These are phyloP conservation scores for Xylariaceae sp. DNA, from an alignment of 2,329 filamentous ascomycete species.

Conservation along the genomic window DNA sequence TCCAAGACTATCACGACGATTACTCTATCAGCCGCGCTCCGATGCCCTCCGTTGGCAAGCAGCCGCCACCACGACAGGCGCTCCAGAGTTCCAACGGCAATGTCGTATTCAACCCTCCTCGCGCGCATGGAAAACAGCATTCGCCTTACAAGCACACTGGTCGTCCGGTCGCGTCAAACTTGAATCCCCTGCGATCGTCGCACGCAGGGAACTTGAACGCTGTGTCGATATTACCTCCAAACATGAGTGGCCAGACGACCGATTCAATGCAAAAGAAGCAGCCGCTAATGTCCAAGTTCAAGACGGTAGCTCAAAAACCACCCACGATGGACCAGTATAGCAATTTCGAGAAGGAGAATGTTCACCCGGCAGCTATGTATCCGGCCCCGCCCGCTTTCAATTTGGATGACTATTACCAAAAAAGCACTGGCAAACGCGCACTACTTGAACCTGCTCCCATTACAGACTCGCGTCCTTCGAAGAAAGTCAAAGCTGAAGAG, in stretches of 20 bases:
- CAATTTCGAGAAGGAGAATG: constrained; percentile 52
- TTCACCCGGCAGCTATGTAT: constrained; percentile 45
- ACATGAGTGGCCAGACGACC: constrained; percentile 48
- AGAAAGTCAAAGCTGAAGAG: constrained; percentile 64
- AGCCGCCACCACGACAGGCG: constrained; percentile 38
- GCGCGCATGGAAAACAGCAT: constrained; percentile 46
- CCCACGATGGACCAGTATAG: constrained; percentile 39
- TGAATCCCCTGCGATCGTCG: constrained; percentile 51
- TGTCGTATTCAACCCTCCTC: constrained; percentile 62
- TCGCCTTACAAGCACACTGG: constrained; percentile 66
- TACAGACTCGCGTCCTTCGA: constrained; percentile 61
- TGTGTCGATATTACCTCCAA: constrained; percentile 63
- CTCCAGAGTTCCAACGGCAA: constrained; percentile 53
- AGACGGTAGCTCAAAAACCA: constrained; percentile 52
- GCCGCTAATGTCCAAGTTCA: constrained; percentile 55
- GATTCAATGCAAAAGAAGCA: constrained; percentile 67
- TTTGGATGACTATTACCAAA: constrained; percentile 50
- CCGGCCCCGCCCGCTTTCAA: constrained; percentile 43
- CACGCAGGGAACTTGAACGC: constrained; percentile 61
- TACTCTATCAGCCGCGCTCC: constrained; percentile 51
- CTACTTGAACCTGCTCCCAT: constrained; percentile 71
- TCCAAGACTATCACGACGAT: constrained; percentile 39
- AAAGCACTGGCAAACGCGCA: constrained; percentile 53
- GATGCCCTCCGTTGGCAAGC: constrained; percentile 48
- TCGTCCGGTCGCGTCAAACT: constrained; percentile 53